Evolutionary conservation across 2,329 filamentous ascomycete species (phyloP).

Genomic region (Fonsecaea monophora): DNA sequence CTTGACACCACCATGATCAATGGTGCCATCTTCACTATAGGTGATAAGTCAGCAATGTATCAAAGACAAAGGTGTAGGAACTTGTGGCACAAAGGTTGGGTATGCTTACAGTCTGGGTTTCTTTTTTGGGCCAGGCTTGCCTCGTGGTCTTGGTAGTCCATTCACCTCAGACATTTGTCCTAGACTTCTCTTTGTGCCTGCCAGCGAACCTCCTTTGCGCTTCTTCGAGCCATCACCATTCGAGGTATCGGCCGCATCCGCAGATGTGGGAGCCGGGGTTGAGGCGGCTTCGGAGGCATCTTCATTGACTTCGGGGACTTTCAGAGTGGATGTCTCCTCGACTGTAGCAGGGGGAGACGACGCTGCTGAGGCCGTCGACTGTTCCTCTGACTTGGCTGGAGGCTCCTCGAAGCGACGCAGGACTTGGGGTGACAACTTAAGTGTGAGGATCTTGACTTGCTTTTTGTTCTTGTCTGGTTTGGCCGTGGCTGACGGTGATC

Average conservation of each 20-base stretch:
- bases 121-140: slow-evolving; percentile 96
- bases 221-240: slow-evolving; percentile 67
- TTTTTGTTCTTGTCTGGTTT: slow-evolving; percentile 45
- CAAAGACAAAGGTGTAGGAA: neutral
- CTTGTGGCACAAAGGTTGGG: neutral
- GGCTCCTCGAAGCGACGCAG: slow-evolving; percentile 46
- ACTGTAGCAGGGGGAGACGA: slow-evolving; percentile 43
- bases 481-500: slow-evolving; percentile 39
- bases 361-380: slow-evolving; percentile 47
- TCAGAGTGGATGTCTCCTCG: slow-evolving; percentile 48
- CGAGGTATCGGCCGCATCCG: slow-evolving; percentile 57
- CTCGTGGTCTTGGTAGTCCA: slow-evolving; percentile 70
- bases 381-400: slow-evolving; percentile 32
- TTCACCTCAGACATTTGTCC: slow-evolving; percentile 58
- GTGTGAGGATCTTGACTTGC: slow-evolving; percentile 42
- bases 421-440: slow-evolving; percentile 49
- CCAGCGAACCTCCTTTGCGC: slow-evolving; percentile 74
- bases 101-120: slow-evolving; percentile 85
- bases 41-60: slow-evolving; percentile 10
- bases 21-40: slow-evolving; percentile 58
- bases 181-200: slow-evolving; percentile 65
- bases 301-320: slow-evolving; percentile 51
- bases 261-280: slow-evolving; percentile 51
- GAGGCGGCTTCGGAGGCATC: slow-evolving; percentile 42
- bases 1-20: slow-evolving; percentile 50